phyloP scores from a whole-genome alignment of 192 early-diverging fungal genomes.

The Podila clonocystis region DNA sequence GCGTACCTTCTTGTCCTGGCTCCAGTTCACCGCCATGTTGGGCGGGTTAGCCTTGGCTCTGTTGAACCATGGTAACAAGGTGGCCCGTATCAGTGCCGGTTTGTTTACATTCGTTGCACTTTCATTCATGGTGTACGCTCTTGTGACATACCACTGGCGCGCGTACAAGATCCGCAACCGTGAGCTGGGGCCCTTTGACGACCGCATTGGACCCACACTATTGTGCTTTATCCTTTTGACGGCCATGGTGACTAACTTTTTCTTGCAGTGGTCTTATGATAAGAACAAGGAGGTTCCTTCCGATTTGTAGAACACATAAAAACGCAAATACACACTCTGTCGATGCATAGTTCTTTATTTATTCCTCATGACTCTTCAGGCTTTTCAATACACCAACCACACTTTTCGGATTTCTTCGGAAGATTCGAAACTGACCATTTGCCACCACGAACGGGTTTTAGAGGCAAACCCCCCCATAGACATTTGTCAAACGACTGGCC shows the following conservation, averaged over 20 bases:
- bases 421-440: too few relatives aligned
- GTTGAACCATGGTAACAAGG: constrained; percentile 83
- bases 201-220: constrained; percentile 76
- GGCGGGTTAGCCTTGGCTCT: constrained; percentile 78
- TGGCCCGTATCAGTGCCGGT: constrained; percentile 60
- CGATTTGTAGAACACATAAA: not conserved
- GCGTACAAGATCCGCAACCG: constrained; percentile 54
- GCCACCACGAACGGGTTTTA: not conserved
- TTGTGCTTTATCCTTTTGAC: constrained; percentile 72
- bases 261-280: not conserved
- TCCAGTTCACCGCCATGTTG: constrained; percentile 80
- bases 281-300: not conserved
- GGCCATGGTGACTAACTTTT: constrained; percentile 78
- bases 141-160: constrained; percentile 80
- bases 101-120: constrained; percentile 73
- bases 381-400: not conserved
- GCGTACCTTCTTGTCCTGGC: constrained; percentile 91
- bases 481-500: too few relatives aligned
- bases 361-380: not conserved
- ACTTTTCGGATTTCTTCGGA: not conserved
- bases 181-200: constrained; percentile 80
- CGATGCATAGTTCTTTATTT: not conserved
- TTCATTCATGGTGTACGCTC: constrained; percentile 82
- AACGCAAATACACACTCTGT: not conserved
- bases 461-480: too few relatives aligned